Evolutionary conservation across 1,139 yeast species (phyloP).

Genomic region (Candida sp.): DNA sequence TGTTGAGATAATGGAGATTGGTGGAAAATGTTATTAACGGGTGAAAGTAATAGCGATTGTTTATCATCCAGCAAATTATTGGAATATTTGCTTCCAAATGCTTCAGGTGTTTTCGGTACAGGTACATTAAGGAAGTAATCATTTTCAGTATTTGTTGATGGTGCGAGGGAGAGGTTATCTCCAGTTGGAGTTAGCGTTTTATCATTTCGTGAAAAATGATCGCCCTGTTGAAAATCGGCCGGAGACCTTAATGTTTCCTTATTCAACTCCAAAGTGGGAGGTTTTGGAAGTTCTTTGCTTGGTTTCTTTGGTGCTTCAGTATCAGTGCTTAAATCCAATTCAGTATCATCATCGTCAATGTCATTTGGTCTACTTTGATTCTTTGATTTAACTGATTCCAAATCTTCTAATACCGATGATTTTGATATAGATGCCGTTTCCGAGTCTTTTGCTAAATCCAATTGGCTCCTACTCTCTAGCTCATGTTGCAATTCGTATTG

Average conservation of each 20-base stretch:
- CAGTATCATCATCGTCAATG: background rate
- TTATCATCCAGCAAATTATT: conserved; percentile 4
- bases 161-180: conserved; percentile 9
- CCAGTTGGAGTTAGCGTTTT: conserved; percentile 11
- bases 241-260: conserved; percentile 13
- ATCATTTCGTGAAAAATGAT: conserved; percentile 3
- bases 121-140: conserved; percentile 8
- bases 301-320: background rate
- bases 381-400: background rate
- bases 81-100: conserved; percentile 8
- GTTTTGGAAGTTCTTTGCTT: background rate
- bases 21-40: conserved; percentile 10
- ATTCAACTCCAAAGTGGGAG: background rate
- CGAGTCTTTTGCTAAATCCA: background rate
- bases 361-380: background rate
- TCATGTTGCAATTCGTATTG: conserved; percentile 3
- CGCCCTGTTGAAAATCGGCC: conserved; percentile 6
- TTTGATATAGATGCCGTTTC: background rate
- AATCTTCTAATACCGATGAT: background rate
- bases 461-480: background rate
- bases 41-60: conserved; percentile 4
- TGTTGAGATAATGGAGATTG: conserved; percentile 10
- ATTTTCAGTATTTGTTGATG: conserved; percentile 1
- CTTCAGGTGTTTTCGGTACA: conserved; percentile 18
- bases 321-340: background rate